phyloP scores from a whole-genome alignment of 306 rosid species.

The Fagus sylvatica region DNA sequence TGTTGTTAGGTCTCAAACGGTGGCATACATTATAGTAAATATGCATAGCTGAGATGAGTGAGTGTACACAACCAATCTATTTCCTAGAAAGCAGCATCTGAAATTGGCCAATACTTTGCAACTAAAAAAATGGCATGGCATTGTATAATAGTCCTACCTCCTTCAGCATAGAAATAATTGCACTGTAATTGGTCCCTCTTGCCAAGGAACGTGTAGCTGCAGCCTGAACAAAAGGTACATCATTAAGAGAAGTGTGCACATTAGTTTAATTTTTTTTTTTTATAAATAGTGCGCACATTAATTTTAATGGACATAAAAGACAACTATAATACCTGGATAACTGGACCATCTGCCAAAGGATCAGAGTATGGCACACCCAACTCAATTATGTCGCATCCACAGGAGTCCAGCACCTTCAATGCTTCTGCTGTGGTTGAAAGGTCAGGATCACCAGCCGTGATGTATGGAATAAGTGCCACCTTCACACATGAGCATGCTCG shows the following conservation, averaged over 20 bases:
- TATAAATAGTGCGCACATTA: conserved; percentile 3
- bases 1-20: neutral
- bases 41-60: neutral
- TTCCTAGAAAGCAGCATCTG: neutral
- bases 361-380: conserved; percentile 92
- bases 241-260: conserved; percentile 26
- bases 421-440: conserved; percentile 89
- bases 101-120: neutral
- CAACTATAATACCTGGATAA: conserved; percentile 71
- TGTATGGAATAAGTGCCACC: conserved; percentile 91
- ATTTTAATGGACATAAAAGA: neutral
- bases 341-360: conserved; percentile 99
- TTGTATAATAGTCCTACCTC: conserved; percentile 53
- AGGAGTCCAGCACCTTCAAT: conserved; percentile 75
- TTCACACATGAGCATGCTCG: conserved; percentile 31
- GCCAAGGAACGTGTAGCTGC: conserved; percentile 91
- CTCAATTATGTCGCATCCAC: conserved; percentile 94
- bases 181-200: conserved; percentile 68
- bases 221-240: conserved; percentile 56
- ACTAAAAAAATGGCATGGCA: neutral
- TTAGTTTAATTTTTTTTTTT: neutral
- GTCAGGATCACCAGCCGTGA: conserved; percentile 96
- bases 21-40: neutral
- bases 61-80: neutral
- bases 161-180: conserved; percentile 77